Evolutionary conservation across 208 protist species (phyloP).

Genomic region (Porcisia deanei): DNA sequence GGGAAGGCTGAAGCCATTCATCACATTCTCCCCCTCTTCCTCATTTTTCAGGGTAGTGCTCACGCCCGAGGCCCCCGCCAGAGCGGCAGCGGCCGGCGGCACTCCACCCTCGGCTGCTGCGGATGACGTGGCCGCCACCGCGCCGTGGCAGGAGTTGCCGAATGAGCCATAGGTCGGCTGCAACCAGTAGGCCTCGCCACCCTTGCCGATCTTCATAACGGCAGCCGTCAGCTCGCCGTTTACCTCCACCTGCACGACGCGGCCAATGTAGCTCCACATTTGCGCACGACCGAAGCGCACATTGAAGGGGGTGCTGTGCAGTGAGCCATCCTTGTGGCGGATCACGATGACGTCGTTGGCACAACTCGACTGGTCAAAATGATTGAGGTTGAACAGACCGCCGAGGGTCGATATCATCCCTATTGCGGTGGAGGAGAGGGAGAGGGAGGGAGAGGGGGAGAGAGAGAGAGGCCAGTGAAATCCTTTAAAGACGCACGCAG

Average conservation of each 20-base stretch:
- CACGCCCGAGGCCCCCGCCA: not conserved
- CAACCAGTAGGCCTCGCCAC: slow-evolving; percentile 95
- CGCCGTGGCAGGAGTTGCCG: not conserved
- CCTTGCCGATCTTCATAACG: slow-evolving; percentile 95
- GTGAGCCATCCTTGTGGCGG: slow-evolving; percentile 92
- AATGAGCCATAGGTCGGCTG: slow-evolving; percentile 48
- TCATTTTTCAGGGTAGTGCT: not conserved
- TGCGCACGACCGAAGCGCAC: slow-evolving; percentile 97
- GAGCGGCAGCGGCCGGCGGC: not conserved
- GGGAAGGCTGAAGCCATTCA: not conserved
- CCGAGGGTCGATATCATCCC: slow-evolving; percentile 80
- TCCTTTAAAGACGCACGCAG: not conserved
- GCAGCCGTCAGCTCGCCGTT: slow-evolving; percentile 90
- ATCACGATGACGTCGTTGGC: slow-evolving; percentile 98
- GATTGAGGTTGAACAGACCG: slow-evolving; percentile 74
- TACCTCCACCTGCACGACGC: slow-evolving; percentile 94
- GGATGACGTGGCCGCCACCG: not conserved
- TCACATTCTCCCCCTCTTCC: not conserved
- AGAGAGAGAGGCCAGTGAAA: not conserved
- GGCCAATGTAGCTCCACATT: slow-evolving; percentile 88
- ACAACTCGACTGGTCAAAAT: slow-evolving; percentile 87
- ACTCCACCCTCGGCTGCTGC: not conserved
- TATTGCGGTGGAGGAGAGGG: not conserved
- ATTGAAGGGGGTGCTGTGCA: slow-evolving; percentile 96
- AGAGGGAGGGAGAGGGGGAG: not conserved